Evolutionary conservation across 768 basidiomycete species (phyloP), one percentile per base, ranked within the genome.

Genomic region (Pleurotus eryngii): DNA sequence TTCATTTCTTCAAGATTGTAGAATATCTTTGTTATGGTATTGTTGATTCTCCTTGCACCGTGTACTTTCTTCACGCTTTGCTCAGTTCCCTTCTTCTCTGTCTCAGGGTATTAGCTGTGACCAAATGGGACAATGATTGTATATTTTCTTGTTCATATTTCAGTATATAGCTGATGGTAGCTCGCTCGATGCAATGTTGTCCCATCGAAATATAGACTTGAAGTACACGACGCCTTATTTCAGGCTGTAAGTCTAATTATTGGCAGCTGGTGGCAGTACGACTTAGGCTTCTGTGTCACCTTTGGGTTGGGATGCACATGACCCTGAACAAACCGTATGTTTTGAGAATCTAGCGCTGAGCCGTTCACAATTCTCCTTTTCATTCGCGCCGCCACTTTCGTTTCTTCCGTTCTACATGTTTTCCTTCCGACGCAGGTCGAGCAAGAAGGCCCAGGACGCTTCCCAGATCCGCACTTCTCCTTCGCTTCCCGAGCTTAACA

Each of bases 401-500:
- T 45, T 45, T 26, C 43, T 42, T 37, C 55, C 55, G 39, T 43
- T 49, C 57, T 60, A 69, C 63, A 91, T 91, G 88, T 90, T 90
- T 70, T 85, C 84, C 53, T 86, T 88, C 65, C 85, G 89, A 59
- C 84, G 88, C 64, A 89, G 85, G 70, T 76, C 81, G 58, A 72
- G 70, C 64, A 84, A 77, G 75, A 76, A 79, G 72, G 72, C 69
- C 64, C 74, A 79, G 64, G 71, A 77, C 42, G 61, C 72, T 1
- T 72, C 77, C 37, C 72, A 74, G 59, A 77, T 92, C 53, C 86
- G 84, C 64, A 78, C 84, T n/a, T 90, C 89, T 40, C 87, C 90
- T 6, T 92, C 90, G 49, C 80, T 93, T 38, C 92, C 92, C 57
- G 84, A 90, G 66, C 80, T 93, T 62, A 79, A 75, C 53, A 80